phyloP scores from a whole-genome alignment of 2,329 filamentous ascomycete species.

The Cladosporium velox region DNA sequence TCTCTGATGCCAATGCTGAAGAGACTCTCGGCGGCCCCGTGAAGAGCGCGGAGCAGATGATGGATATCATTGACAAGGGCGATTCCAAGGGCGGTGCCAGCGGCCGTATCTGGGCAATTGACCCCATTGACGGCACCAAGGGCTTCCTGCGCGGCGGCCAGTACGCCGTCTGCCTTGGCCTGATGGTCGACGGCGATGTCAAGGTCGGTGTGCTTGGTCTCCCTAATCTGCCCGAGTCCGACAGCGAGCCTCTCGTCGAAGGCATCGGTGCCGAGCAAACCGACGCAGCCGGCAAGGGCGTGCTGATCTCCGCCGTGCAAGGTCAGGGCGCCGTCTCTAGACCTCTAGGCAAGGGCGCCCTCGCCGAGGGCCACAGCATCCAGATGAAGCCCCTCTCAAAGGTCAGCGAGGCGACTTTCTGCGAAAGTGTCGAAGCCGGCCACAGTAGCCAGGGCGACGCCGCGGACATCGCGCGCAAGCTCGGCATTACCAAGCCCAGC shows the following conservation, averaged over 20 bases:
- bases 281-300: conserved; percentile 74
- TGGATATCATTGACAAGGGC: conserved; percentile 59
- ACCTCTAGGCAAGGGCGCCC: conserved; percentile 61
- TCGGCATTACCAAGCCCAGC: conserved; percentile 85
- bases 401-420: conserved; percentile 83
- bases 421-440: conserved; percentile 91
- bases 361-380: conserved; percentile 64
- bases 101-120: conserved; percentile 91
- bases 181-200: conserved; percentile 91
- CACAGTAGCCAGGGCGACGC: conserved; percentile 91
- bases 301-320: conserved; percentile 81
- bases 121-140: conserved; percentile 97
- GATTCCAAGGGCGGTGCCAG: conserved; percentile 69
- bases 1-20: conserved; percentile 67
- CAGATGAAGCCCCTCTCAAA: conserved; percentile 76
- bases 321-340: conserved; percentile 80
- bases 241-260: conserved; percentile 68
- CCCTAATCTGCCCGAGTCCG: conserved; percentile 89
- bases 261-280: conserved; percentile 74
- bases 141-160: conserved; percentile 95
- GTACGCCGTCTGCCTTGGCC: conserved; percentile 90
- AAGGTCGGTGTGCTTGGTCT: conserved; percentile 93
- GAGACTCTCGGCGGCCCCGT: conserved; percentile 69
- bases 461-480: conserved; percentile 75
- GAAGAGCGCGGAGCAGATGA: conserved; percentile 63